phyloP scores from a whole-genome alignment of 2,329 filamentous ascomycete species.

The Fusarium napiforme region DNA sequence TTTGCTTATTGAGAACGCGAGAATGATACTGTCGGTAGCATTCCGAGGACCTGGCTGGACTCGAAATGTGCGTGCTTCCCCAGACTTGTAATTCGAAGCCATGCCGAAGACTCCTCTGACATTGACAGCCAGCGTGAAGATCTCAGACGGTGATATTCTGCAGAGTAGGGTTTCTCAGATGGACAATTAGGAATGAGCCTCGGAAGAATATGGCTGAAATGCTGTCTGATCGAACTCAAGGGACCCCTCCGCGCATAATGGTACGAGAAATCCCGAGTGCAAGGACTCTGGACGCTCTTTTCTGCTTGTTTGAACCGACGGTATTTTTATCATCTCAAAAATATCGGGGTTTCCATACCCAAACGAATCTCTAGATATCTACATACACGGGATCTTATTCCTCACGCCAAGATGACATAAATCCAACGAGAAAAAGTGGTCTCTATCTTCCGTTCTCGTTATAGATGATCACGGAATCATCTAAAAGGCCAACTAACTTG shows the following conservation, averaged over 20 bases:
- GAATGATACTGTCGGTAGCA: neutral
- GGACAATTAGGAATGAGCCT: neutral
- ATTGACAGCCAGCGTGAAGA: fast-evolving
- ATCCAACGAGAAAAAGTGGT: too few relatives aligned
- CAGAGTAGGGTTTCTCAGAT: too few relatives aligned
- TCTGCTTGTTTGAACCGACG: fast-evolving
- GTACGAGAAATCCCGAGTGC: fast-evolving
- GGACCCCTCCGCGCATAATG: neutral
- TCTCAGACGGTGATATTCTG: too few relatives aligned
- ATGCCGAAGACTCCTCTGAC: too few relatives aligned
- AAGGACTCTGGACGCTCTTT: neutral
- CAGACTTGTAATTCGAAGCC: too few relatives aligned
- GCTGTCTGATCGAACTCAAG: neutral
- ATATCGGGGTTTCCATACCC: too few relatives aligned
- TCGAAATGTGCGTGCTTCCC: neutral
- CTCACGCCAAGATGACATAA: neutral
- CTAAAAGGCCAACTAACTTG: neutral
- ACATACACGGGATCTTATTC: fast-evolving
- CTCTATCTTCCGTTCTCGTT: neutral
- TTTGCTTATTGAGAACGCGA: neutral
- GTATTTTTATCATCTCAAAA: neutral
- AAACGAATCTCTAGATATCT: neutral
- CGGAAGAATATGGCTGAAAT: neutral
- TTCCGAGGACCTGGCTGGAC: too few relatives aligned
- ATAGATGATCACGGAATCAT: fast-evolving